phyloP scores from a whole-genome alignment of 257 asterid genomes.

The Solanum bulbocastanum region DNA sequence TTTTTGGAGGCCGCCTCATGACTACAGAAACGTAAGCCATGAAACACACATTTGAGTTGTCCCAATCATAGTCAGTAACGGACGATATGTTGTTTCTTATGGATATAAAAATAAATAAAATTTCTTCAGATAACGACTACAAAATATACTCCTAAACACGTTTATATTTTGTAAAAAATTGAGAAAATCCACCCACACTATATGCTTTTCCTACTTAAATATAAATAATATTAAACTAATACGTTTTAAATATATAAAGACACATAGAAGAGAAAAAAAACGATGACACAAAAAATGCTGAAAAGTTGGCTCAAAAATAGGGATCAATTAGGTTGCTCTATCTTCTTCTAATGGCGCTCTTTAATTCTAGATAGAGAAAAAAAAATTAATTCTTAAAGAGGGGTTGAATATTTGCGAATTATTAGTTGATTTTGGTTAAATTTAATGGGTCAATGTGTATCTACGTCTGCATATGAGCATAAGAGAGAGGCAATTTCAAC shows the following conservation, averaged over 20 bases:
- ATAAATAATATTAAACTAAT: background rate
- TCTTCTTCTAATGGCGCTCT: background rate
- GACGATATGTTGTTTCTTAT: background rate
- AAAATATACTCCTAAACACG: background rate
- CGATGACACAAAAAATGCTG: background rate
- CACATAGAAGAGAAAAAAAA: background rate
- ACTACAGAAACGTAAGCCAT: background rate
- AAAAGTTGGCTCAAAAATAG: background rate
- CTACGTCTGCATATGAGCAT: background rate
- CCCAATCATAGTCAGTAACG: background rate
- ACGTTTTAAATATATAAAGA: background rate
- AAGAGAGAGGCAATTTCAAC: background rate
- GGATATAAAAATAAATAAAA: background rate
- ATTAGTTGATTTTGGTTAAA: background rate
- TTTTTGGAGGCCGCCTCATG: background rate
- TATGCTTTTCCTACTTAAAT: background rate
- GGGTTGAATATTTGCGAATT: background rate
- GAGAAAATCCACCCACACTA: background rate
- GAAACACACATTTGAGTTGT: background rate
- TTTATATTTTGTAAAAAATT: too few relatives aligned
- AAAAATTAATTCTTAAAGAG: background rate
- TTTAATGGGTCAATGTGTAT: slow-evolving; percentile 23
- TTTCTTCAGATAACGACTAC: background rate
- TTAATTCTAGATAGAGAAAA: background rate
- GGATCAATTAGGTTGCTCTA: background rate